Conservation (phyloP, 148 eudicot genomes). For the Rhododendron mucronatum region DNA sequence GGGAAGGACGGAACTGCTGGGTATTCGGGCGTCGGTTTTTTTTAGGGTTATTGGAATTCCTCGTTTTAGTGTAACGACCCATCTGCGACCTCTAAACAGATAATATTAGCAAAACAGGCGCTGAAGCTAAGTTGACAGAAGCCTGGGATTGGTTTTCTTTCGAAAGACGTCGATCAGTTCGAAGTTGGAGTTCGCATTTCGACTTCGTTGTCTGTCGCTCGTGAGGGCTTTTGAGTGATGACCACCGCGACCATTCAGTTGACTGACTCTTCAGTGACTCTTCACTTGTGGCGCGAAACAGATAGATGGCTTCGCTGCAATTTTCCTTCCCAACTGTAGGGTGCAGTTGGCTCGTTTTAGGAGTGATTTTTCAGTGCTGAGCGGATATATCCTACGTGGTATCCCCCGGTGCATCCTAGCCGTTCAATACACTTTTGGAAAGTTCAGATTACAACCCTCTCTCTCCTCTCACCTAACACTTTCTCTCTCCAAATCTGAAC, state of each 20-base stretch:
- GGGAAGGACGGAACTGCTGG: not conserved
- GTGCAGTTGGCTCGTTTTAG: too few relatives aligned
- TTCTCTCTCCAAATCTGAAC: too few relatives aligned
- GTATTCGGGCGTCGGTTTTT: not conserved
- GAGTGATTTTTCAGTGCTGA: too few relatives aligned
- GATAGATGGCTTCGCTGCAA: not conserved
- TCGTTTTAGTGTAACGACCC: not conserved
- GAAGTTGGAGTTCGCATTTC: not conserved
- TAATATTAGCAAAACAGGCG: too few relatives aligned
- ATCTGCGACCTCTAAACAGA: not conserved
- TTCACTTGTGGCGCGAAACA: not conserved
- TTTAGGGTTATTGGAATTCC: not conserved
- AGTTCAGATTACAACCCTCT: too few relatives aligned
- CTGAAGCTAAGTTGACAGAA: not conserved
- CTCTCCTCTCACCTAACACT: too few relatives aligned
- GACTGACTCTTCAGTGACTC: not conserved
- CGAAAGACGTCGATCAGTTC: too few relatives aligned
- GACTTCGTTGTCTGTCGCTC: not conserved
- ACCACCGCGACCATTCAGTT: not conserved
- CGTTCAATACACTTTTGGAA: too few relatives aligned
- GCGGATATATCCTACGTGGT: too few relatives aligned
- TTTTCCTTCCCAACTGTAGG: too few relatives aligned
- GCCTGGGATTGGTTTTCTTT: not conserved
- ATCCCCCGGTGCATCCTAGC: too few relatives aligned
- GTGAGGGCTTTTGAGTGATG: not conserved